Conservation (phyloP, 1,139 yeast species). For the Yamadazyma spencermartinsiae region DNA sequence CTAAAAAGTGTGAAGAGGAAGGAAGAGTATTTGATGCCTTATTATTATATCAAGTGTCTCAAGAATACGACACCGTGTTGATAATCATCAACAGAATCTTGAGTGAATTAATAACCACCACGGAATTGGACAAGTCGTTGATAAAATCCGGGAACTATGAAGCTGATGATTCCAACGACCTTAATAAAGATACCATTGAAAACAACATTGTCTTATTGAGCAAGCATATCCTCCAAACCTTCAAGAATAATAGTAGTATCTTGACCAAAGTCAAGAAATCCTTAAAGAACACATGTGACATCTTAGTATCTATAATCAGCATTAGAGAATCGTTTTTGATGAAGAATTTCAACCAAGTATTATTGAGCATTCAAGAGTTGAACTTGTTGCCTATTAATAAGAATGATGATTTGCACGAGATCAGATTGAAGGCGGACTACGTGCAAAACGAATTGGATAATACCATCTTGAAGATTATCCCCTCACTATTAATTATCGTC, state of each 20-base stretch:
- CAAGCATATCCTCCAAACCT: conserved; percentile 53
- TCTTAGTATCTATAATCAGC: conserved; percentile 64
- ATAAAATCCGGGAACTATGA: conserved; percentile 38
- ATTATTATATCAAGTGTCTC: conserved; percentile 80
- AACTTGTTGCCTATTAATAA: conserved; percentile 65
- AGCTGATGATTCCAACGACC: conserved; percentile 21
- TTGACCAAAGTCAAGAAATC: conserved; percentile 43
- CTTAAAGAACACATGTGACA: conserved; percentile 62
- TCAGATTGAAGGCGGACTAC: conserved; percentile 44
- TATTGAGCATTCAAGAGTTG: conserved; percentile 57
- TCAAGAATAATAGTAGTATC: conserved; percentile 53
- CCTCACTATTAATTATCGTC: conserved; percentile 74
- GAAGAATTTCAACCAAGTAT: conserved; percentile 62
- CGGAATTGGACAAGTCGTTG: conserved; percentile 70
- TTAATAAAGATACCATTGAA: conserved; percentile 34
- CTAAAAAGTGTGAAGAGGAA: conserved; percentile 85
- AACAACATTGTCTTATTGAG: conserved; percentile 58
- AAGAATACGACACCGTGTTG: conserved; percentile 86
- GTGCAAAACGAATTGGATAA: conserved; percentile 56
- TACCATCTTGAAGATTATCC: conserved; percentile 74
- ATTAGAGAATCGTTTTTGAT: conserved; percentile 62
- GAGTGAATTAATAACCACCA: conserved; percentile 75
- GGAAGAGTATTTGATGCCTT: conserved; percentile 89
- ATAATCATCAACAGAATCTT: conserved; percentile 71
- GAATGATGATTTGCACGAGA: conserved; percentile 35